Base-by-base conservation (phyloP, 75 land plant genomes). In the Pinus tabuliformis region DNA sequence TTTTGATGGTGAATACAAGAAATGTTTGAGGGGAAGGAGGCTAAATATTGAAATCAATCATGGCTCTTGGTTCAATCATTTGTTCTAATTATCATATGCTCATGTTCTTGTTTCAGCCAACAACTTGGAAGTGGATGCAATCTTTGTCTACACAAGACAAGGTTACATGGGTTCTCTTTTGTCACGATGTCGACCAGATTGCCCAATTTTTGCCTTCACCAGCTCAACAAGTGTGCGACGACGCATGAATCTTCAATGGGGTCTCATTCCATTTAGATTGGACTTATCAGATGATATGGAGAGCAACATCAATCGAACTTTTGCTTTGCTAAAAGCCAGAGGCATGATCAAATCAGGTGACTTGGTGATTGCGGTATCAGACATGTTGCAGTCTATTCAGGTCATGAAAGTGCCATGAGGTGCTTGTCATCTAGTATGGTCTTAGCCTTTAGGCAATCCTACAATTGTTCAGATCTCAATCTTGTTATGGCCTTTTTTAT, bases 171-270 rank as follows among this genome's bases (percentile, higher is more conserved):
- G 90, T 4, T 86, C 92, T 7, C 92, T 92, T 17, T 75, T 92
- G 36, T 92, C 94, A n/a, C 61, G 92, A 6, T 78, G 78, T 61
- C 86, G 92, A n/a, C 94, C 94, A 5, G 83, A 90, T 65, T 77
- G 90, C 63, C 90, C 92, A 17, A 88, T 92, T 49, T 92, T 90
- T 84, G 94, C 94, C 15, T 92, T 92, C 76, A 92, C 92, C 1
- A 77, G 78, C 64, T 65, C 83, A 52, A 77, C 68, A 39, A 60
- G 77, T 63, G 85, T 89, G 63, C 56, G 92, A 62, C 85, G 76
- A 61, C 65, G 80, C 37, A 22, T 92, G 83, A 92, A 88, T 78
- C 70, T 92, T 77, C 87, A 84, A 26, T 92, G 94, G 94, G 94
- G 94, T 57, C 77, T 90, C n/a, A 80, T 86, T 37, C 94, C 92